phyloP scores from a whole-genome alignment of 2,329 filamentous ascomycete genomes.

The Neofusicoccum sp. region DNA sequence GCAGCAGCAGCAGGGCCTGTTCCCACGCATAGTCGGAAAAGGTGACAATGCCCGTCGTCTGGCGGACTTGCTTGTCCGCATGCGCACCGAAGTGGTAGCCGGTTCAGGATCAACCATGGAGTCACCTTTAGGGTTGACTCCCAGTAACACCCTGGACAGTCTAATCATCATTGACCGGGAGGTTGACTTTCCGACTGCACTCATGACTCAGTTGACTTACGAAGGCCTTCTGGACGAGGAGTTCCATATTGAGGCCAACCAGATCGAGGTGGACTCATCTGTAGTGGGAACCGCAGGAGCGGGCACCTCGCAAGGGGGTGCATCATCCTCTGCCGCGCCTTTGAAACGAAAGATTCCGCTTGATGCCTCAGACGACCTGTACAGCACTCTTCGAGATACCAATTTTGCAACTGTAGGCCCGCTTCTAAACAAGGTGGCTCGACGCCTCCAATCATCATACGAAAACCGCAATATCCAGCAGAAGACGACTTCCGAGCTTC shows the following conservation, averaged over 20 bases:
- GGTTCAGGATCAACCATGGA: constrained; percentile 60
- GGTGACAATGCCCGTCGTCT: constrained; percentile 90
- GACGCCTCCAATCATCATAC: constrained; percentile 81
- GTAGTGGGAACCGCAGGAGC: constrained; percentile 74
- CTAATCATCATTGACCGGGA: constrained; percentile 94
- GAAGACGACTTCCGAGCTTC: constrained; percentile 85
- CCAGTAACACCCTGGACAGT: constrained; percentile 84
- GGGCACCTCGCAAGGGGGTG: constrained; percentile 51
- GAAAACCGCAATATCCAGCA: constrained; percentile 76
- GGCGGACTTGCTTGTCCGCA: constrained; percentile 80
- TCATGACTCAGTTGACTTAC: constrained; percentile 94
- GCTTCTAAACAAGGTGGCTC: constrained; percentile 84
- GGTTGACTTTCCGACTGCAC: constrained; percentile 85
- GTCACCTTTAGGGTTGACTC: constrained; percentile 66
- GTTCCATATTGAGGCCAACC: constrained; percentile 87
- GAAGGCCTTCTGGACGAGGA: constrained; percentile 94
- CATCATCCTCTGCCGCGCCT: constrained; percentile 44
- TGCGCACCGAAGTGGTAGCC: constrained; percentile 84
- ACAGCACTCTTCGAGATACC: constrained; percentile 79
- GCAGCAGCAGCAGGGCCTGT: constrained; percentile 87
- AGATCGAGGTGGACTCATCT: constrained; percentile 87
- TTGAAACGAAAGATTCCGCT: constrained; percentile 84
- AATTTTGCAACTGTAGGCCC: constrained; percentile 95
- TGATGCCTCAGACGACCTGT: constrained; percentile 86
- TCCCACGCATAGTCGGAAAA: constrained; percentile 92